Evolutionary conservation across 23 red algal genomes (phyloP).

Genomic region (Rhodosorus marinus): DNA sequence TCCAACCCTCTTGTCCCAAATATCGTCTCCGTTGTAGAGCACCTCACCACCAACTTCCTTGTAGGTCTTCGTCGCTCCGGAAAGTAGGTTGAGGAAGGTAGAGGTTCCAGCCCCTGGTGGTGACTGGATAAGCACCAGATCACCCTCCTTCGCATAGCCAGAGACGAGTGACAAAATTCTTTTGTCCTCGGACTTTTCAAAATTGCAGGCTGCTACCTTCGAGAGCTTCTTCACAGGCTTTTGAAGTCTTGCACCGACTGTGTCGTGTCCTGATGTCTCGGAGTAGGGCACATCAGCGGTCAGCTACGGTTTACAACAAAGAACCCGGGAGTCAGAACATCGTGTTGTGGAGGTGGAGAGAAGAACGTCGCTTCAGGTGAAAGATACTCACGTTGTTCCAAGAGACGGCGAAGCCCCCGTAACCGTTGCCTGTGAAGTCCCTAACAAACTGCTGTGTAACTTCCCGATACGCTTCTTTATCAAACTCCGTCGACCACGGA

Average conservation of each 20-base stretch:
- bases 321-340: too few species aligned
- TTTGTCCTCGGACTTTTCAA: constrained; percentile 2
- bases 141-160: constrained; percentile 34
- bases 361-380: too few species aligned
- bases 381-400: too few species aligned
- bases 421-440: too few species aligned
- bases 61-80: constrained; percentile 6
- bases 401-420: too few species aligned
- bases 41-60: constrained; percentile 25
- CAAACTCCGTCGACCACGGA: constrained; percentile 8
- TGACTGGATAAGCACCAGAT: constrained; percentile 62
- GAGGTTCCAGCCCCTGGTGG: constrained; percentile 57
- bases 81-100: constrained; percentile 41
- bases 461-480: constrained; percentile 4
- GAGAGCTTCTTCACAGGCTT: constrained; percentile 10
- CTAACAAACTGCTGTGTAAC: constrained; percentile 3
- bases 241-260: too few species aligned
- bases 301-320: too few species aligned
- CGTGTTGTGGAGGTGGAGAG: too few species aligned
- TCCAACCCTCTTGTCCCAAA: neutral
- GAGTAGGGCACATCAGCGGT: too few species aligned
- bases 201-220: constrained; percentile 4
- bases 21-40: constrained; percentile 41
- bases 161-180: constrained; percentile 18
- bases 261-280: too few species aligned